A percentile compares a stretch with the other conserved stretches of the same genome.
These are phyloP conservation scores for Exophiala dermatitidis DNA, from an alignment of 2,329 filamentous ascomycete genomes.

Conservation along the genomic window DNA sequence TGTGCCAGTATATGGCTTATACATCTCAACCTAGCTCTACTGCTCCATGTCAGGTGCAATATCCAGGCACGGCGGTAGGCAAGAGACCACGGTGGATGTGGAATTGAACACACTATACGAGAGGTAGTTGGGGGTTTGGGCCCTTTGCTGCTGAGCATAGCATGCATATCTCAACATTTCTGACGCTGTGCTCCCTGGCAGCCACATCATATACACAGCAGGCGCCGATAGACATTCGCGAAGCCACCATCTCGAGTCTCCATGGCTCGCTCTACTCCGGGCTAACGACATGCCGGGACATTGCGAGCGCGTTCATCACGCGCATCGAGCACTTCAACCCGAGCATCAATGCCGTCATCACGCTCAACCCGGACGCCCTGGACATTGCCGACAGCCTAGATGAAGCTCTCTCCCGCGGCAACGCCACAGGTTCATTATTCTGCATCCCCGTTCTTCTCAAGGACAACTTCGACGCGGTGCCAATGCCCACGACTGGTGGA, in stretches of 20 bases:
- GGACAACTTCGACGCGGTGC: constrained; percentile 54
- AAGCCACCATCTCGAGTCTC: constrained; percentile 52
- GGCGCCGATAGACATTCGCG: constrained; percentile 44
- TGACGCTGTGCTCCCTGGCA: constrained; percentile 1
- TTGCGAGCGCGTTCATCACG: constrained; percentile 50
- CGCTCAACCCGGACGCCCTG: constrained; percentile 46
- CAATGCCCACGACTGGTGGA: constrained; percentile 53
- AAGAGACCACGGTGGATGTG: no score
- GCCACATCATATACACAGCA: constrained; percentile 2
- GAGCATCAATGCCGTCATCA: constrained; percentile 51
- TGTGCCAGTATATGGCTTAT: no score
- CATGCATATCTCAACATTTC: background rate
- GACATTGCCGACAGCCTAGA: constrained; percentile 47
- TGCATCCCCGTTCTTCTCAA: constrained; percentile 58
- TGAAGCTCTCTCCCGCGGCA: constrained; percentile 35
- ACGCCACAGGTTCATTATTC: constrained; percentile 49
- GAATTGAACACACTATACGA: no score
- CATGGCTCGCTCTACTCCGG: constrained; percentile 50
- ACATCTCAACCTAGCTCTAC: no score
- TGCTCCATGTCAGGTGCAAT: no score
- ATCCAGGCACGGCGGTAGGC: no score
- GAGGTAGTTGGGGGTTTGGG: no score
- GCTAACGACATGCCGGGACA: constrained; percentile 47
- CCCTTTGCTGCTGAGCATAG: background rate
- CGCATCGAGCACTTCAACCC: constrained; percentile 53